Base-by-base conservation (phyloP, 1,284 basidiomycete genomes). In the Takashimella tepidaria region DNA sequence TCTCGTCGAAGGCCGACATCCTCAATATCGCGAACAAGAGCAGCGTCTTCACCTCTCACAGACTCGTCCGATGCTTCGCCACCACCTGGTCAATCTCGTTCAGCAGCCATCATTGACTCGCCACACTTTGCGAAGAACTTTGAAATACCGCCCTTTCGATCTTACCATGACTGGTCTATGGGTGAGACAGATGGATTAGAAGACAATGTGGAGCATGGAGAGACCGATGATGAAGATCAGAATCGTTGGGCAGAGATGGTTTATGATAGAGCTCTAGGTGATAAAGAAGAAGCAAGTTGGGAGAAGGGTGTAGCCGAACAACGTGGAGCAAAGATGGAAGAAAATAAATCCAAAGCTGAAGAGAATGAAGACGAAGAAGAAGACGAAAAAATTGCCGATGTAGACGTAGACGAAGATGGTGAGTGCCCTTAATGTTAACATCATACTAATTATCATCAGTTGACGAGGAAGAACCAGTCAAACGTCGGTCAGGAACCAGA, bases 61-160 rank as follows among this genome's bases (percentile, higher is more conserved):
- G 47, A 43, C 1, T 52, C 52, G 3, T 55, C 55, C 2, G 31
- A 37, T 37, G 31, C 31, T 48, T 50, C 1, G 55, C 51, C 1
- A 23, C 51, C 4, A 47, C 42, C 5, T 31, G 21, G 1, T 41
- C 55, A n/a, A 37, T 37, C 31, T 8, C 8, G 31, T 54, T 52
- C 45, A 42, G 53, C 19, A 49, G 50, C 23, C 53, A 49, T 60
- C 12, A 60, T 60, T 41, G 51, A 60, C 51, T 49, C 49, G 5
- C 50, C 51, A 3, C 59, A 60, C 49, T 60, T 60, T 27, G 49
- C 41, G 40, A 42, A 49, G 19, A 31, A 13, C 21, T 60, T 60
- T 45, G 52, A 55, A 40, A 53, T 60, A 6, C 59, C 59, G 2
- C 46, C 49, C 1, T 13, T 26, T 23, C 31, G 47, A 26, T 5